phyloP scores from a whole-genome alignment of 73 alveolate species.

The Uronychia binucleata region DNA sequence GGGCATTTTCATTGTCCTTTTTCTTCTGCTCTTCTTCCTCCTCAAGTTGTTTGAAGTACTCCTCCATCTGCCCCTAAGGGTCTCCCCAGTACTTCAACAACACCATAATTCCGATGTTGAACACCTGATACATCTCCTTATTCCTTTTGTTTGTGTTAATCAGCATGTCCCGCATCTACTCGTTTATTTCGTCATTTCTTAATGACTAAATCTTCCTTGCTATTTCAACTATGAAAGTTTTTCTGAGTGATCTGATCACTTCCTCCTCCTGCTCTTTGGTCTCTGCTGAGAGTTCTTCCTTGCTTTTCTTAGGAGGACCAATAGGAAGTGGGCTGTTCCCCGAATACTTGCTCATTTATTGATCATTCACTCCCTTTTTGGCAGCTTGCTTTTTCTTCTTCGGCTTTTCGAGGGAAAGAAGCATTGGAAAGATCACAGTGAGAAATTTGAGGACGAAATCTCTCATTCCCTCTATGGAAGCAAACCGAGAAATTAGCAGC shows the following conservation, averaged over 20 bases:
- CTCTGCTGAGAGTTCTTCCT: constrained; percentile 25
- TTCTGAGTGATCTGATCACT: constrained; percentile 47
- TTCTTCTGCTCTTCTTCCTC: constrained; percentile 26
- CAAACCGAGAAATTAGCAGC: constrained; percentile 66
- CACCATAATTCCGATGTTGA: constrained; percentile 73
- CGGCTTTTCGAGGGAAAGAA: constrained; percentile 67
- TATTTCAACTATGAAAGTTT: constrained; percentile 58
- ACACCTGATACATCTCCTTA: constrained; percentile 52
- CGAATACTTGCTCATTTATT: not conserved
- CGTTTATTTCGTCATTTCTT: constrained; percentile 67
- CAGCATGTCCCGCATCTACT: constrained; percentile 65
- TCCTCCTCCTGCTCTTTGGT: constrained; percentile 40
- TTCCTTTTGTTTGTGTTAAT: constrained; percentile 70
- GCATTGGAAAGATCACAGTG: constrained; percentile 70
- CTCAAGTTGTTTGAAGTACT: constrained; percentile 39
- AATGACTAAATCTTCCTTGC: constrained; percentile 49
- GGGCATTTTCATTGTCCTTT: constrained; percentile 42
- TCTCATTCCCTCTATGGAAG: constrained; percentile 59
- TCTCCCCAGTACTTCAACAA: constrained; percentile 82
- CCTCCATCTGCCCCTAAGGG: constrained; percentile 61
- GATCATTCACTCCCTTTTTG: constrained; percentile 16
- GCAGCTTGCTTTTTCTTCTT: not conserved
- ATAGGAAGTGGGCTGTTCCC: not conserved
- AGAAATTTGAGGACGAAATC: constrained; percentile 79
- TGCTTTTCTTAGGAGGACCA: constrained; percentile 10